phyloP scores from a whole-genome alignment of 768 basidiomycete species.

The Macrolepiota albuminosa region DNA sequence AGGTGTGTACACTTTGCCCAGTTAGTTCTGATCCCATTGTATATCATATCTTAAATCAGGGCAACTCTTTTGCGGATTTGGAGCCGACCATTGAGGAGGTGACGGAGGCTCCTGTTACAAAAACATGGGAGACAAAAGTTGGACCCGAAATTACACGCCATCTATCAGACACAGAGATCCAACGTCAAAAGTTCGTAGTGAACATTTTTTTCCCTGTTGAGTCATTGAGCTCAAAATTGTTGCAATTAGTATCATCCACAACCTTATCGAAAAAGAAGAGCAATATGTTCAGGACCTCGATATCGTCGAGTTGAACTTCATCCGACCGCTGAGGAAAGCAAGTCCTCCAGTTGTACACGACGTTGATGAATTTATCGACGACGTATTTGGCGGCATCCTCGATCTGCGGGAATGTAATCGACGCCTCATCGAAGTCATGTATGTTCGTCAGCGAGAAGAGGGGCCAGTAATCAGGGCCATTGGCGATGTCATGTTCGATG shows the following conservation, averaged over 20 bases:
- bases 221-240: not conserved
- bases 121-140: constrained; percentile 45
- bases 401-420: constrained; percentile 84
- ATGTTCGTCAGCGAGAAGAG: constrained; percentile 83
- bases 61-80: constrained; percentile 24
- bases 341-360: constrained; percentile 42
- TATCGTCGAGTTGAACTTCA: constrained; percentile 65
- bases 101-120: constrained; percentile 20
- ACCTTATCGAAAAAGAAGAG: constrained; percentile 84
- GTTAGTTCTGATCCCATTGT: not conserved
- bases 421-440: constrained; percentile 79
- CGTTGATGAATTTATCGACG: constrained; percentile 82
- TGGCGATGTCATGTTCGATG: constrained; percentile 85
- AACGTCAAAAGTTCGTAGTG: constrained; percentile 62
- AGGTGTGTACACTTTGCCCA: constrained; percentile 30
- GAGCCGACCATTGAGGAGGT: constrained; percentile 25
- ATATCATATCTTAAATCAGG: constrained; percentile 17
- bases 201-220: not conserved
- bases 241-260: constrained; percentile 64
- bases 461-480: constrained; percentile 77
- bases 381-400: constrained; percentile 85
- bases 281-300: constrained; percentile 88
- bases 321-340: constrained; percentile 42
- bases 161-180: constrained; percentile 76
- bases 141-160: constrained; percentile 31